Evolutionary conservation across 331 rosid species (phyloP).

Genomic region (Ulmus americana): DNA sequence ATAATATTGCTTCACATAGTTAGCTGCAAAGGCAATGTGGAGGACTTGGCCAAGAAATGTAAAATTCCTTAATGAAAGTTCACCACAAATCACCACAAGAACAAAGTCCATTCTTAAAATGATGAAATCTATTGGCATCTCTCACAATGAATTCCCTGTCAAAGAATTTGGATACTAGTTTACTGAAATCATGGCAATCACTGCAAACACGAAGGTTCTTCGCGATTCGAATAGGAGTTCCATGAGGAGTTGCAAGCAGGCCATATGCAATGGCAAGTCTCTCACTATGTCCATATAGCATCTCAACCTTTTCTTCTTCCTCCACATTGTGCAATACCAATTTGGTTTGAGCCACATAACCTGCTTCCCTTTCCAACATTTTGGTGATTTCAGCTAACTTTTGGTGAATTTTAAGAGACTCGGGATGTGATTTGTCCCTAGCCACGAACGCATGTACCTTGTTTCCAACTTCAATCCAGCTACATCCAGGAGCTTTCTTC

Average conservation of each 20-base stretch:
- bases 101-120: constrained; percentile 55
- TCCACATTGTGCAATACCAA: constrained; percentile 59
- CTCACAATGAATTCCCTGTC: constrained; percentile 50
- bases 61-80: constrained; percentile 4
- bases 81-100: constrained; percentile 85
- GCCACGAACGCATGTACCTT: constrained; percentile 57
- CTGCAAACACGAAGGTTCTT: constrained; percentile 68
- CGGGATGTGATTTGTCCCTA: constrained; percentile 70
- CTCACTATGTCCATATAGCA: constrained; percentile 69
- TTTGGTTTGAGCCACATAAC: constrained; percentile 57
- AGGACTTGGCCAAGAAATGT: background rate
- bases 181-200: constrained; percentile 69
- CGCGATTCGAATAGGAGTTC: constrained; percentile 45
- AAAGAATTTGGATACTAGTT: constrained; percentile 51
- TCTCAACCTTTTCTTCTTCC: constrained; percentile 54
- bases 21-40: background rate
- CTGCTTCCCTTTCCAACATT: constrained; percentile 40
- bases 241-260: constrained; percentile 41
- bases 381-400: constrained; percentile 49
- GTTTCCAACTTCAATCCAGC: constrained; percentile 69
- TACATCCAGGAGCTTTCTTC: constrained; percentile 77
- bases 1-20: background rate
- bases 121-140: constrained; percentile 80
- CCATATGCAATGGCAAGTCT: constrained; percentile 74
- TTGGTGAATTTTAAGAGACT: constrained; percentile 38